Conservation (phyloP, 2,329 filamentous ascomycete species). For the Alternaria burnsii region DNA sequence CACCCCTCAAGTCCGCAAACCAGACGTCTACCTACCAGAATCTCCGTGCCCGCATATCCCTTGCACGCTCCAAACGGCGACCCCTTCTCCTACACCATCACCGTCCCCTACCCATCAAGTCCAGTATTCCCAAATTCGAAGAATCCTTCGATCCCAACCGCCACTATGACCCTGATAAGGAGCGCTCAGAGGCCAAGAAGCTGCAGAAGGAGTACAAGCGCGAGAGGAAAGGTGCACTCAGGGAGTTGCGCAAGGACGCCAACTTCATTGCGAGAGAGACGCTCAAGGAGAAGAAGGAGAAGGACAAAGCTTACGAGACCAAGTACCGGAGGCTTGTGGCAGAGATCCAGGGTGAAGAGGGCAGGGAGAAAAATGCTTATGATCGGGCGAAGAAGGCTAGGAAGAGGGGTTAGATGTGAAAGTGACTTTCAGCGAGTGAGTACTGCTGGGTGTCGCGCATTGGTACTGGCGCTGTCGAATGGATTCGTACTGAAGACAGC, state of each 20-base stretch:
- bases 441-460: neutral
- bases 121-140: constrained; percentile 92
- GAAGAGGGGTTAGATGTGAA: constrained; percentile 55
- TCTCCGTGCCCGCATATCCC: constrained; percentile 67
- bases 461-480: neutral
- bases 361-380: constrained; percentile 84
- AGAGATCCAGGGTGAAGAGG: constrained; percentile 95
- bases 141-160: constrained; percentile 92
- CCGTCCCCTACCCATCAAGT: constrained; percentile 85
- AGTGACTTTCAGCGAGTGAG: neutral
- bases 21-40: constrained; percentile 65
- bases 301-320: constrained; percentile 92
- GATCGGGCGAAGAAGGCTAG: constrained; percentile 82
- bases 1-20: constrained; percentile 43
- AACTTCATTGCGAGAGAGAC: constrained; percentile 93
- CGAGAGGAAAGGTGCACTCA: constrained; percentile 92
- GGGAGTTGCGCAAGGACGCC: constrained; percentile 93
- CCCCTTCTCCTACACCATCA: constrained; percentile 91
- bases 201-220: constrained; percentile 91
- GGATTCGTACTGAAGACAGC: neutral
- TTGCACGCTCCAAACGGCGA: constrained; percentile 72
- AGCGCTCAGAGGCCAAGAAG: constrained; percentile 84
- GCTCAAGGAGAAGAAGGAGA: constrained; percentile 89
- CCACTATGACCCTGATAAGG: constrained; percentile 95
- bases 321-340: constrained; percentile 92